Percentiles rank a stretch among this genome's conserved stretches.
Conservation (phyloP, 441 rosid genomes). For the Adansonia grandidieri region DNA sequence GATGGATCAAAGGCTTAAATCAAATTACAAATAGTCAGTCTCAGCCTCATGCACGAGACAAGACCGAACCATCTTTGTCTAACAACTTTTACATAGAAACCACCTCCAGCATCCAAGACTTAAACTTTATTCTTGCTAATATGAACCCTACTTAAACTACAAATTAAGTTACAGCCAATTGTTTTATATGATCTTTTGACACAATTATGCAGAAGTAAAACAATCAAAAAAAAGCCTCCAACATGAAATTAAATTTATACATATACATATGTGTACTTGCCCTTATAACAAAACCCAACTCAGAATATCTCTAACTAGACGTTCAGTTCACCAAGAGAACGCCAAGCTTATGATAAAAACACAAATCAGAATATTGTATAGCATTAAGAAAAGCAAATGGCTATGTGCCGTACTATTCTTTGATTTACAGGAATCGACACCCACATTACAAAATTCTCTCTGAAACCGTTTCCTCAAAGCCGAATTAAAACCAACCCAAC, state of each 20-base stretch:
- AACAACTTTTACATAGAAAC: conserved; percentile 31
- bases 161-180: not conserved
- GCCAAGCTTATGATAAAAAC: not conserved
- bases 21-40: conserved; percentile 32
- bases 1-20: conserved; percentile 15
- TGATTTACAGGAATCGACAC: conserved; percentile 32
- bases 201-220: not conserved
- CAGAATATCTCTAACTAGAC: not conserved
- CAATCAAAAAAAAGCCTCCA: conserved; percentile 22
- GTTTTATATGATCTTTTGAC: not conserved
- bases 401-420: conserved; percentile 21
- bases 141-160: conserved; percentile 27
- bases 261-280: not conserved
- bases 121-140: not conserved
- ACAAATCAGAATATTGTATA: conserved; percentile 24
- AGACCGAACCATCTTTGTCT: not conserved
- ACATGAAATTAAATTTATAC: conserved; percentile 22
- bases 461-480: not conserved
- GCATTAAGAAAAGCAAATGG: conserved; percentile 25
- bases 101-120: conserved; percentile 32
- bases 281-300: conserved; percentile 19
- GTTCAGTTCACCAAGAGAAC: not conserved
- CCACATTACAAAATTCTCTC: conserved; percentile 27
- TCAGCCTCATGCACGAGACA: conserved; percentile 44
- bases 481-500: conserved; percentile 1